Evolutionary conservation across 2,329 filamentous ascomycete species (phyloP), one percentile per base, ranked within the genome.

Genomic region (Paradendryphiella salina): DNA sequence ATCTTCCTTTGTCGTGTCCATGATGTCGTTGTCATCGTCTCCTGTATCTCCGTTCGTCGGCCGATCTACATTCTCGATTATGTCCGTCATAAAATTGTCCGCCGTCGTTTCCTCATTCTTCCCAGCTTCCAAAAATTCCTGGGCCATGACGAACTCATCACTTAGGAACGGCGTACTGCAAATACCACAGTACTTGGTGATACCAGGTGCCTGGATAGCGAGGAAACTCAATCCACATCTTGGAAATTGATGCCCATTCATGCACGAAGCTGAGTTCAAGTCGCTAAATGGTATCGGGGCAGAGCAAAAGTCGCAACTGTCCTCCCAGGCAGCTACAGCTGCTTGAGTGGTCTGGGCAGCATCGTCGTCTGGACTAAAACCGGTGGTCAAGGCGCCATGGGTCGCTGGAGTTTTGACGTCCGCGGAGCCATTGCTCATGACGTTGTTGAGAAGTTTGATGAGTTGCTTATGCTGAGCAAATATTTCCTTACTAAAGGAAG

Each of bases 201-300:
- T 72, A 1, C 76, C 76, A 2, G 82, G 80, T 28, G 77, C 75
- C 61, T 83, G 80, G 5, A 84, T 82, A 1, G 80, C 73, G 5
- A 82, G 59, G 43, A 82, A 79, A n/a, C 79, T 81, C 17, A 84
- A 56, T 10, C 74, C 75, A 58, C 82, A 85, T 29, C 82, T 75
- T n/a, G 72, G 77, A 50, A 81, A 83, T 34, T 79, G 52, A 69
- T 85, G 82, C 0, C 80, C 80, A 38, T 75, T 73, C 1, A 59
- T 60, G 60, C 82, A 85, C 34, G 75, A 71, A 0, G 79, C 79
- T 61, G 75, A 75, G 1, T 61, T 63, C 9, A 77, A 61, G 39
- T 78, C 78, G 39, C 75, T 73, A 65, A 83, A 80, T 0, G 70
- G 67, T 33, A 84, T 77, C 0, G 68, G 65, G 3, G 73, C 64